phyloP scores from a whole-genome alignment of 805 yeast genomes.

The Starmerella apis region DNA sequence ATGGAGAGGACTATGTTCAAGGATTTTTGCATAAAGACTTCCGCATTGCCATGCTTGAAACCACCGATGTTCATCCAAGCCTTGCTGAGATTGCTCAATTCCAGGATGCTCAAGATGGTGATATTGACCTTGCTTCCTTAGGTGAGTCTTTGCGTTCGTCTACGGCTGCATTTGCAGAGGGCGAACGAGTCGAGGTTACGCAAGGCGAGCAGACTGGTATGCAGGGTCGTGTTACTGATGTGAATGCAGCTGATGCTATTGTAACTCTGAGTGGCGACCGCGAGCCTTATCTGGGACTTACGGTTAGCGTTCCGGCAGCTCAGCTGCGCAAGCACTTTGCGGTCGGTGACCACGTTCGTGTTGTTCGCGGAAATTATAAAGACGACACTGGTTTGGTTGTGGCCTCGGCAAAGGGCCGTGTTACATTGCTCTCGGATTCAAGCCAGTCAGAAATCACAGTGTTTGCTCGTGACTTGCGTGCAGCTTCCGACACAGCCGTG shows the following conservation, averaged over 20 bases:
- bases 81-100: constrained; percentile 60
- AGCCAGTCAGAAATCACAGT: constrained; percentile 82
- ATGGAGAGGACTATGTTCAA: constrained; percentile 78
- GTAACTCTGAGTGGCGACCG: constrained; percentile 42
- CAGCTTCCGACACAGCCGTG: constrained; percentile 79
- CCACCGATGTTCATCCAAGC: constrained; percentile 70
- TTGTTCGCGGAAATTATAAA: constrained; percentile 77
- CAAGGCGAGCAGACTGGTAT: constrained; percentile 91
- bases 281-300: constrained; percentile 43
- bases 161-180: constrained; percentile 69
- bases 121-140: constrained; percentile 76
- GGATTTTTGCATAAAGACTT: constrained; percentile 84
- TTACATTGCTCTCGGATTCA: constrained; percentile 80
- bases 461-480: constrained; percentile 80
- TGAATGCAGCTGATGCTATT: constrained; percentile 39
- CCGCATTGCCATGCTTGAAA: constrained; percentile 68
- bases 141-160: constrained; percentile 69
- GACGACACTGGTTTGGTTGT: constrained; percentile 95
- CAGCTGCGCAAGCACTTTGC: constrained; percentile 75
- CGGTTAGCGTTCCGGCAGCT: constrained; percentile 69
- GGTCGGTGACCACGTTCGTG: constrained; percentile 92
- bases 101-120: constrained; percentile 70
- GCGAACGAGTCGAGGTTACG: constrained; percentile 84
- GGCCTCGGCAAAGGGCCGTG: constrained; percentile 61
- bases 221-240: constrained; percentile 43